Conservation (phyloP, 2,329 filamentous ascomycete genomes). For the Fusarium torreyae region DNA sequence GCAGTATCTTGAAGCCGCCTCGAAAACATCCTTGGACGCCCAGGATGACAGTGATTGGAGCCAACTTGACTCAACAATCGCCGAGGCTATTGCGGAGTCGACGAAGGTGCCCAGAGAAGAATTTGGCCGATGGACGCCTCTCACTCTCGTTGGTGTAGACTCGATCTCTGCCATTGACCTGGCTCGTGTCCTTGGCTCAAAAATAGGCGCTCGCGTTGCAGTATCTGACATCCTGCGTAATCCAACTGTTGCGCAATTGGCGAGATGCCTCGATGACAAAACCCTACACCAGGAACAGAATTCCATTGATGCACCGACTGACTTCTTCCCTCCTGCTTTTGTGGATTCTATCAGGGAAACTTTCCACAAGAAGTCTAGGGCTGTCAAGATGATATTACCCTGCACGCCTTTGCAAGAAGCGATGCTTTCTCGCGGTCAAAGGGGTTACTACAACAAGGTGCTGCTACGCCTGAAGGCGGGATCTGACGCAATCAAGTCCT, state of each 20-base stretch:
- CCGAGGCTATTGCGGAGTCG: slow-evolving; percentile 66
- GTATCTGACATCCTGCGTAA: slow-evolving; percentile 80
- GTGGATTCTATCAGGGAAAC: slow-evolving; percentile 48
- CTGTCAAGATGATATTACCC: slow-evolving; percentile 74
- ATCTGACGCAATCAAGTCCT: slow-evolving; percentile 64
- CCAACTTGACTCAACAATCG: slow-evolving; percentile 69
- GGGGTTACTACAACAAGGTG: slow-evolving; percentile 81
- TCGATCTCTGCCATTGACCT: slow-evolving; percentile 85
- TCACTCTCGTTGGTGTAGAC: slow-evolving; percentile 85
- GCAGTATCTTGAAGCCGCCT: slow-evolving; percentile 60
- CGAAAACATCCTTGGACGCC: slow-evolving; percentile 46
- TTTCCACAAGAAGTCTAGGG: slow-evolving; percentile 52
- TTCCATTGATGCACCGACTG: neutral
- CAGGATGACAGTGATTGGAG: slow-evolving; percentile 64
- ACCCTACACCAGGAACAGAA: neutral
- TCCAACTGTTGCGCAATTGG: slow-evolving; percentile 75
- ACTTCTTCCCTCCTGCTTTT: slow-evolving; percentile 51
- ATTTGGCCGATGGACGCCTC: slow-evolving; percentile 77
- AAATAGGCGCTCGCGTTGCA: slow-evolving; percentile 65
- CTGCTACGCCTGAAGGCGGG: slow-evolving; percentile 72
- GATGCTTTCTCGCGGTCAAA: slow-evolving; percentile 75
- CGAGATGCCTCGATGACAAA: slow-evolving; percentile 49
- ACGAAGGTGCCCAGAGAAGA: slow-evolving; percentile 61
- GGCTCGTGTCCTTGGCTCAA: slow-evolving; percentile 68
- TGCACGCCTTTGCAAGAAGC: slow-evolving; percentile 91